phyloP scores from a whole-genome alignment of 139 green algal genomes.

The Chlorella sorokiniana region DNA sequence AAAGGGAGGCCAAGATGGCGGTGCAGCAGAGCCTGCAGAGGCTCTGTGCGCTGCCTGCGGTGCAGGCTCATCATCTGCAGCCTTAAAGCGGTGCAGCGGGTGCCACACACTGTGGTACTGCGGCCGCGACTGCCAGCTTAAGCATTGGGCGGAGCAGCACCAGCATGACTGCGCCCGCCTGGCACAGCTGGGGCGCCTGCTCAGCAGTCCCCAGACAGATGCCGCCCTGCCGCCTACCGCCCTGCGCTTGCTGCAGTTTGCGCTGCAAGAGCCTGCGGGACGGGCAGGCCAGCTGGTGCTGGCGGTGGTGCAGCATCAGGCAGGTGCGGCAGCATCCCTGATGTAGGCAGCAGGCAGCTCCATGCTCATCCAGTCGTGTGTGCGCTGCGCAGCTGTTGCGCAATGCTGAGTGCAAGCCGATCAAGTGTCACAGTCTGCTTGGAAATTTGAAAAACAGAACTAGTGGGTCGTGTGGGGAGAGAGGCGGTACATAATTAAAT shows the following conservation, averaged over 20 bases:
- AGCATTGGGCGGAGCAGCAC: neutral
- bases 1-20: neutral
- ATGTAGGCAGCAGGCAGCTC: neutral
- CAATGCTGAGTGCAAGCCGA: neutral
- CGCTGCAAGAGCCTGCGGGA: neutral
- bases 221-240: neutral
- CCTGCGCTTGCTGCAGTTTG: neutral
- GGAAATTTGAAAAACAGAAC: neutral
- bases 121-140: constrained; percentile 12
- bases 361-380: neutral
- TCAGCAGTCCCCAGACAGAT: neutral
- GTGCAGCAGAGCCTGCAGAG: neutral
- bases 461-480: too few relatives aligned
- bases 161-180: neutral
- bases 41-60: neutral
- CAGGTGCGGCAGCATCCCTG: neutral
- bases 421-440: neutral
- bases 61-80: too few relatives aligned
- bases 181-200: neutral
- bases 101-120: constrained; percentile 8
- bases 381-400: neutral
- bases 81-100: constrained; percentile 9
- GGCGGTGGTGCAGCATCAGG: neutral
- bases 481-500: neutral
- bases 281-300: neutral